Evolutionary conservation across 1,284 basidiomycete species (phyloP), one percentile per base, ranked within the genome.

Genomic region (Boletellus sp.): DNA sequence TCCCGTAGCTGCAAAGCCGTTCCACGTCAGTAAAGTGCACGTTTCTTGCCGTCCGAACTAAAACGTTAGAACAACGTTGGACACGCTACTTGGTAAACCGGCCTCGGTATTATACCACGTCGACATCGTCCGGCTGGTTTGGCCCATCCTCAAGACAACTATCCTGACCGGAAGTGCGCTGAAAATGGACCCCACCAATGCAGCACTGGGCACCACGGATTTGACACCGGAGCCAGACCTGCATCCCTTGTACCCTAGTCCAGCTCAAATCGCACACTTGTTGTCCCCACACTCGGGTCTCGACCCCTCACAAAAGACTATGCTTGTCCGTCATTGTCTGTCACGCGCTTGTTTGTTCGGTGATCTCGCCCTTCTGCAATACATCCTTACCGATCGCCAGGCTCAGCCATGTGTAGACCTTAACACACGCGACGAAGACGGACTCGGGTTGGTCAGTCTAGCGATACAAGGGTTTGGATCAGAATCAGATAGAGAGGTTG

Each of bases 381-480:
- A 81, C 68, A 82, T 85, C 63, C 79, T 86, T 61, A 77, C 74
- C 57, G 89, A 87, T 74, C 79, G 77, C 57, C 86, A 83, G 60
- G 84, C 80, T 39, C 90, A 84, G 71, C 72, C 74, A 40, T 83
- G 74, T 68, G 71, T 89, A 51, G 87, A 91, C 69, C 76, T 91
- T 44, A 71, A 73, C 44, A 68, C 79, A 50, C 79, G 83, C 58
- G 92, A 94, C 68, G 92, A 94, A 50, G 92, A 94, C 59, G 90
- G 89, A 15, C 74, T 91, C 49, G 85, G 87, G 39, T 72, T 93
- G 41, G 78, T 93, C 62, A 91, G 86, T 60, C 77, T 85, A 54
- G 76, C 86, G n/a, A 89, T 93, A 58, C 81, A 89, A 57, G 86
- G 89, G 10, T 94, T 93, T 67, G 89, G 90, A 21, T 81, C 84